Percentiles rank a stretch among this genome's conserved stretches.
phyloP scores from a whole-genome alignment of 2,329 filamentous ascomycete species.

The Davidsoniella neocaledoniae region DNA sequence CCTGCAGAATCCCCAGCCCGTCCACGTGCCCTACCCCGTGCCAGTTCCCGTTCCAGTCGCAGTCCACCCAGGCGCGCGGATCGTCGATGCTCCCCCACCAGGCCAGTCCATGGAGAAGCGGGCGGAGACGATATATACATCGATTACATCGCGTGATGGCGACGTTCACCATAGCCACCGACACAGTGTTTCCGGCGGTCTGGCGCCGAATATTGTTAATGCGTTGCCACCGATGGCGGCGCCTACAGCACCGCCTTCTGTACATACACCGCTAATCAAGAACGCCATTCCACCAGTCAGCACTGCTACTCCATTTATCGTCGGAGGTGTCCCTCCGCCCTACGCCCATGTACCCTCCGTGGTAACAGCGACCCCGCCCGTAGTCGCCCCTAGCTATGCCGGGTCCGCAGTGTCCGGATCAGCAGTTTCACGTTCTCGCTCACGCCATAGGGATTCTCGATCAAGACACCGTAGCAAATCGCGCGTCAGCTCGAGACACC shows the following conservation, averaged over 20 bases:
- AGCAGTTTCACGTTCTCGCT: slow-evolving; percentile 2
- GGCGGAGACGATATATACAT: slow-evolving; percentile 1
- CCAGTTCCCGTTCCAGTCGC: neutral
- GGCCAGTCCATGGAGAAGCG: slow-evolving; percentile 1
- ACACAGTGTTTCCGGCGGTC: no score
- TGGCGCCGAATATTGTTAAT: no score
- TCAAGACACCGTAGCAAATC: slow-evolving; percentile 4
- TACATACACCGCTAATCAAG: neutral
- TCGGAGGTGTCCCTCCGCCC: neutral
- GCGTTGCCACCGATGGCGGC: neutral
- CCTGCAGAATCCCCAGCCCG: neutral
- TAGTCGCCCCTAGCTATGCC: neutral
- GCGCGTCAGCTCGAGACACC: slow-evolving; percentile 2
- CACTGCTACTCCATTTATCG: slow-evolving; percentile 22
- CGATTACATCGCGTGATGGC: neutral
- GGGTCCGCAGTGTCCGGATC: neutral
- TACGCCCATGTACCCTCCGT: neutral
- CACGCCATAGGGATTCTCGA: slow-evolving; percentile 1
- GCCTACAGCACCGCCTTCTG: neutral
- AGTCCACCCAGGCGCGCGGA: slow-evolving; percentile 5
- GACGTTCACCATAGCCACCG: no score
- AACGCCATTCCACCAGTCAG: slow-evolving; percentile 11
- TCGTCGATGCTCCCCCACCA: slow-evolving; percentile 5
- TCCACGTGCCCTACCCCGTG: slow-evolving; percentile 8
- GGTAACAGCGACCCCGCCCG: no score